Evolutionary conservation across 208 protist species (phyloP), one percentile per base, ranked within the genome.

Genomic region (Acanthamoeba royreba): DNA sequence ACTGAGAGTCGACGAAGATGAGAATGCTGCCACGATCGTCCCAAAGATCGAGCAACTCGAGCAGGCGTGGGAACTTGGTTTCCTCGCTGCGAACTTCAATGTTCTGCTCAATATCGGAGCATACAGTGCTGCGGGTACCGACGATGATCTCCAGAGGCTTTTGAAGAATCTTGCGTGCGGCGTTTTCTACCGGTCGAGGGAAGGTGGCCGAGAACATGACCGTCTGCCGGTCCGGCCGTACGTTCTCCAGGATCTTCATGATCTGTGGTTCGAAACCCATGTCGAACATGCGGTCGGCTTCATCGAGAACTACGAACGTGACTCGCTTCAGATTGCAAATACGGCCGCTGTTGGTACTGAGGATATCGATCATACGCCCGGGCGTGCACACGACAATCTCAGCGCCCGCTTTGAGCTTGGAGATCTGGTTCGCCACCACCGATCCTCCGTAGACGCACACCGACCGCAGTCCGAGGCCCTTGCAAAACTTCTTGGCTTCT

Each of bases 1-100:
- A 94, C 69, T 98, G 97, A n/a, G 93, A 93, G 38, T 98, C 96
- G 15, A 98, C 97, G 93, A 99, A 99, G 25, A 99, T 95, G 17
- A 99, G 47, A 4, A 97, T 94, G 22, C 93, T 86, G 31, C 97
- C 97, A 25, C 94, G 55, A 19, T 94, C 89, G 38, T 95, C 90
- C 87, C 93, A 98, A 15, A 95, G 0, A 4, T 91, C 93, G 22
- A 98, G 83, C 31, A 98, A 45, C 46, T 98, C 95, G 1, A 98
- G 85, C 0, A 98, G 89, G 35, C 96, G 53, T 31, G 83, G 66
- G 43, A 97, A 97, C 88, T 98, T 97, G 2, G 94, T 87, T 31
- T 98, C 95, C 25, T 96, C 95, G 1, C 63, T 49, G 28, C 95
- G 25, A 4, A 98, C 96, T 40, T 98, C 94, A 4, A 98, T 94